Base-by-base conservation (phyloP, 169 alveolate species). In the Plasmodium vinckei region DNA sequence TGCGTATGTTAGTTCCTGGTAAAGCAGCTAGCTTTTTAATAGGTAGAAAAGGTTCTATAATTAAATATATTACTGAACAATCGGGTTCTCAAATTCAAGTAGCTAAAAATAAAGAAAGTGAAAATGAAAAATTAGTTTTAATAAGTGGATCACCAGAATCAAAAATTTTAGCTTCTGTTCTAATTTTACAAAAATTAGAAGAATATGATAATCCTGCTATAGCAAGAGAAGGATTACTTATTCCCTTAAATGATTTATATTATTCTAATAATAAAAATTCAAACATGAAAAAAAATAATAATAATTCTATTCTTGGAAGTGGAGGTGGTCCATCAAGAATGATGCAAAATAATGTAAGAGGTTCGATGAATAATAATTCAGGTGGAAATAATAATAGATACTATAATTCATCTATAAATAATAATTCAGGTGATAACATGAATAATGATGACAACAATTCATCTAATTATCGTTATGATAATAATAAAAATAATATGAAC, bases 1-100 rank as follows among this genome's bases (percentile, higher is more conserved):
- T 77, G 88, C 88, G 88, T 77, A 77, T 77, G 88, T 56, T 77
- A 25, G 88, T 77, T 19, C 88, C 88, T 15, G 88, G 88, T 25
- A 77, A 77, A 57, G 88, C 88, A 47, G 88, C 88, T 77, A 77
- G 88, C 70, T 77, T 77, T 68, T 44, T 77, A 49, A 77, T 77
- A 27, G 88, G 88, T 63, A 61, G 75, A 64, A 77, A 77, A 68
- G 88, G 88, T 5, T 77, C 88, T 17, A 77, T 77, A 27, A 77
- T 77, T 21, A 77, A 77, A 27, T 77, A 77, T 33, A 77, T 77
- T 10, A 77, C 88, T 33, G 88, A 77, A 15, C 72, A 63, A 46
- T 77, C 88, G 15, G 88, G 88, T 77, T 77, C 88, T 5, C 88
- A 77, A 64, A 77, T 77, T 63, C 88, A 77, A 56, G 88, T 77